These are phyloP conservation scores for Hirschfeldia incana DNA, from an alignment of 345 rosid species.

Conservation along the genomic window DNA sequence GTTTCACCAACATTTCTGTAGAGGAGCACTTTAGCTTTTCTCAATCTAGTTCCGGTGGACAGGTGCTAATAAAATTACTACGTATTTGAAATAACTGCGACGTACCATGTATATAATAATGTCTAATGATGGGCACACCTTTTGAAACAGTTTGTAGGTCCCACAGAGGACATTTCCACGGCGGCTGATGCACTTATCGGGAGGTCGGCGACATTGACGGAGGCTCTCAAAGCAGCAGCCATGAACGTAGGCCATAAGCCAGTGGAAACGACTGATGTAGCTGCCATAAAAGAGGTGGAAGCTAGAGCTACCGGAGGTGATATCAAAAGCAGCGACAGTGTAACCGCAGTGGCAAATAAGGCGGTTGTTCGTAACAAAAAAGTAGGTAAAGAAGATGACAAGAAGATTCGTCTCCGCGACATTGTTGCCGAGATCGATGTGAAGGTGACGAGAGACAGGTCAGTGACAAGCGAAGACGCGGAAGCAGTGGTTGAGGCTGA, in stretches of 20 bases:
- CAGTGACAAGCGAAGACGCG: conserved; percentile 36
- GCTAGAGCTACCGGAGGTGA: conserved; percentile 8
- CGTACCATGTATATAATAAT: too few relatives aligned
- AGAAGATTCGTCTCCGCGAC: conserved; percentile 12
- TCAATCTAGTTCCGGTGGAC: conserved; percentile 20
- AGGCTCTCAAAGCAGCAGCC: conserved; percentile 37
- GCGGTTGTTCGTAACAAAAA: conserved; percentile 26
- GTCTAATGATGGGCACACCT: neutral
- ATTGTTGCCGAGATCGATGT: conserved; percentile 29
- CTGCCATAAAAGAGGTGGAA: conserved; percentile 38
- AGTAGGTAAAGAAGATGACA: neutral
- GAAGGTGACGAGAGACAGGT: conserved; percentile 10
- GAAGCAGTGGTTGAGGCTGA: conserved; percentile 40
- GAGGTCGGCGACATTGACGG: conserved; percentile 36
- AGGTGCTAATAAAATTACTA: neutral
- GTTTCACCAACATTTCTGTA: conserved; percentile 1
- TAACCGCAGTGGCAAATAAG: conserved; percentile 6
- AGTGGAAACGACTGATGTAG: conserved; percentile 30
- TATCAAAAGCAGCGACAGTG: neutral
- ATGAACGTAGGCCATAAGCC: conserved; percentile 25
- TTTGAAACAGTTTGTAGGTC: conserved; percentile 17
- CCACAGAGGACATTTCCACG: conserved; percentile 25
- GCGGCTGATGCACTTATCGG: conserved; percentile 32
- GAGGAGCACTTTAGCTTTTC: conserved; percentile 31
- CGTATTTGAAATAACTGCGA: neutral